Evolutionary conservation across 2,329 filamentous ascomycete species (phyloP).

Genomic region (Hypoxylon sp.): DNA sequence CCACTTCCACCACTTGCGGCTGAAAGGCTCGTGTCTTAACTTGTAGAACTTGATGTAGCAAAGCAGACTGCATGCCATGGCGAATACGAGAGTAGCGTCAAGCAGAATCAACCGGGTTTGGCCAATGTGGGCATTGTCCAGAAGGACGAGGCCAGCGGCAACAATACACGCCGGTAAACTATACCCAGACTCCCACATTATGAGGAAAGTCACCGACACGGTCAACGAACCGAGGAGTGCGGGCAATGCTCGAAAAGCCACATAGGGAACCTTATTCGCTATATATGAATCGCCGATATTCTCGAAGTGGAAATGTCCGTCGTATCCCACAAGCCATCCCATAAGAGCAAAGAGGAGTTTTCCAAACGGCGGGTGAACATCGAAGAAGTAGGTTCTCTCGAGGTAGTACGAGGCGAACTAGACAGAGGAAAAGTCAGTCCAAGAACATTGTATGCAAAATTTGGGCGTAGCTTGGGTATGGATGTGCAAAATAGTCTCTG

Average conservation of each 20-base stretch:
- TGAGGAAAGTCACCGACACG: conserved; percentile 92
- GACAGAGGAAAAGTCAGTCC: conserved; percentile 32
- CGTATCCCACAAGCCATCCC: conserved; percentile 97
- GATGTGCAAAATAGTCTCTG: conserved; percentile 1
- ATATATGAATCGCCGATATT: conserved; percentile 99
- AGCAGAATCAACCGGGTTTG: conserved; percentile 96
- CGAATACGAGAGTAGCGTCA: conserved; percentile 92
- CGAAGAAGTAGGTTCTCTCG: conserved; percentile 98
- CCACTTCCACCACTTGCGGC: conserved; percentile 99
- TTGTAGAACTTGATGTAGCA: conserved; percentile 99
- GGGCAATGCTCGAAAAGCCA: conserved; percentile 93
- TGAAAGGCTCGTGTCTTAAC: conserved; percentile 87
- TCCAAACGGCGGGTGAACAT: conserved; percentile 97
- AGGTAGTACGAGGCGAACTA: conserved; percentile 86
- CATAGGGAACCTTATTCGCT: conserved; percentile 95
- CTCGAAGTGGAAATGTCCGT: conserved; percentile 97
- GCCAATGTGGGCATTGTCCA: conserved; percentile 97
- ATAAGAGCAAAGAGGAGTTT: conserved; percentile 98
- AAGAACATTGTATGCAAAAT: conserved; percentile 15
- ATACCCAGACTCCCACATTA: conserved; percentile 99
- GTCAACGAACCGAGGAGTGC: conserved; percentile 92
- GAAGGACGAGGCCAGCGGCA: conserved; percentile 85
- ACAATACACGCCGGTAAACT: conserved; percentile 92
- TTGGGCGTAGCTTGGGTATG: not conserved
- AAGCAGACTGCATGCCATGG: conserved; percentile 94